Evolutionary conservation across 345 rosid species (phyloP).

Genomic region (Jatropha curcas): DNA sequence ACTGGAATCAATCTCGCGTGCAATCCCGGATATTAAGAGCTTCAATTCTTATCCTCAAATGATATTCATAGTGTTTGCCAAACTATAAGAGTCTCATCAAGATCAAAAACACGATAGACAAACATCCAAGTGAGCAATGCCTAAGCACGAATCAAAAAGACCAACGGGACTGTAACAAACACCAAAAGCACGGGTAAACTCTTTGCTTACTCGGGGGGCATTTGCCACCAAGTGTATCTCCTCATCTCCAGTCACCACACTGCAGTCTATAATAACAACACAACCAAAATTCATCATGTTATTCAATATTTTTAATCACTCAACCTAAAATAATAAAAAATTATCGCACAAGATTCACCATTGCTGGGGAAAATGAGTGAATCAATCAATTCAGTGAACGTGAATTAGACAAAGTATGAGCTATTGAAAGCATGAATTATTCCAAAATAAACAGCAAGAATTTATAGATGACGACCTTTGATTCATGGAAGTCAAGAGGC

Average conservation of each 20-base stretch:
- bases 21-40: conserved; percentile 73
- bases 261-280: conserved; percentile 58
- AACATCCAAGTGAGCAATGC: conserved; percentile 86
- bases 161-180: conserved; percentile 76
- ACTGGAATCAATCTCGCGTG: conserved; percentile 71
- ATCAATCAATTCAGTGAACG: not conserved
- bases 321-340: conserved; percentile 2
- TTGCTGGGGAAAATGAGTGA: not conserved
- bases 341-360: not conserved
- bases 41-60: conserved; percentile 86
- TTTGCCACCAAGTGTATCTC: conserved; percentile 97
- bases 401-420: not conserved
- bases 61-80: conserved; percentile 98
- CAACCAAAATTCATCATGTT: conserved; percentile 13
- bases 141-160: conserved; percentile 70
- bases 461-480: conserved; percentile 49
- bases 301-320: not conserved
- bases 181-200: conserved; percentile 98
- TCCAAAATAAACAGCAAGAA: not conserved
- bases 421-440: not conserved
- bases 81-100: conserved; percentile 93
- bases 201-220: conserved; percentile 98
- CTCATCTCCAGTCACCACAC: conserved; percentile 77
- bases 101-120: conserved; percentile 92
- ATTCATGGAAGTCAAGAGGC: conserved; percentile 83